phyloP scores from a whole-genome alignment of 768 basidiomycete genomes.

The Boletus insuetus region DNA sequence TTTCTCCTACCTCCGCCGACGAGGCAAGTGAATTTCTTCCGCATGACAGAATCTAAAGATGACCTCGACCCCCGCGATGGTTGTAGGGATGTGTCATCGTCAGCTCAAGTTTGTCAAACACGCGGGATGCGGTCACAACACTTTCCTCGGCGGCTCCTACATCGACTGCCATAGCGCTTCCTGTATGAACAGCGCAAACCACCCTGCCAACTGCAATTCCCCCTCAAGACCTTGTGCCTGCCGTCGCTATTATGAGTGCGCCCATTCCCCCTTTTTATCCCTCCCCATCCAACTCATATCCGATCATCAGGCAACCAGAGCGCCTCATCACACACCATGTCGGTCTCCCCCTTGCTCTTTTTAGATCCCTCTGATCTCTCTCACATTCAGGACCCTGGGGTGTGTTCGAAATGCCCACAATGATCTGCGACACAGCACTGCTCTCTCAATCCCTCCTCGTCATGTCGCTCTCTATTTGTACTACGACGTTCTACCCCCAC shows the following conservation, averaged over 20 bases:
- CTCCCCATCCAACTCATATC: neutral
- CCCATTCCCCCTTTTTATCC: neutral
- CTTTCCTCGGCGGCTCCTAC: slow-evolving; percentile 40
- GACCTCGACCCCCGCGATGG: neutral
- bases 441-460: too few relatives aligned
- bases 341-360: slow-evolving; percentile 14
- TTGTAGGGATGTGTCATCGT: slow-evolving; percentile 59
- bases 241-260: slow-evolving; percentile 55
- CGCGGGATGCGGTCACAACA: slow-evolving; percentile 54
- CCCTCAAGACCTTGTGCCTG: slow-evolving; percentile 41
- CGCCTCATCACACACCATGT: slow-evolving; percentile 48
- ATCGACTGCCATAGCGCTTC: slow-evolving; percentile 49
- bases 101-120: slow-evolving; percentile 51
- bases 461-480: slow-evolving; percentile 10
- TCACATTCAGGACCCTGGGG: slow-evolving; percentile 34
- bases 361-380: slow-evolving; percentile 14
- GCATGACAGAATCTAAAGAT: neutral
- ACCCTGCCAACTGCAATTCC: slow-evolving; percentile 46
- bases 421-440: neutral
- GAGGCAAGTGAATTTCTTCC: slow-evolving; percentile 19
- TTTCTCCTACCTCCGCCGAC: slow-evolving; percentile 58
- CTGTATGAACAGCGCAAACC: slow-evolving; percentile 49
- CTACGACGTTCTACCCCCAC: slow-evolving; percentile 1
- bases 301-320: slow-evolving; percentile 47
- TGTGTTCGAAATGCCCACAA: slow-evolving; percentile 37